phyloP scores from a whole-genome alignment of 1,139 yeast genomes.

The Arxiozyma slooffiae region DNA sequence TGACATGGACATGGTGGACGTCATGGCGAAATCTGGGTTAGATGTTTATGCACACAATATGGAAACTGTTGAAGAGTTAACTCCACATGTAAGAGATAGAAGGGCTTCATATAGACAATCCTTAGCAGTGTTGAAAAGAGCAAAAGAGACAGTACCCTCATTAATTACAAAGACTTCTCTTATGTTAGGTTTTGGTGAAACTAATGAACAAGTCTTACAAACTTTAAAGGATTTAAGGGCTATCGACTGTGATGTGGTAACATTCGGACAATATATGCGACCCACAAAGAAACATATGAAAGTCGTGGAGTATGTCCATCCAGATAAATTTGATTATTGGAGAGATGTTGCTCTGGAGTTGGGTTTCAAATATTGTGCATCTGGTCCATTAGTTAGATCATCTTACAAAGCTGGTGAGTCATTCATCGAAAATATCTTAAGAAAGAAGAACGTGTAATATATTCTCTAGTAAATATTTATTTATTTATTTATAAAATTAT shows the following conservation, averaged over 20 bases:
- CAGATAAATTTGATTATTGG: conserved; percentile 93
- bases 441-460: conserved; percentile 44
- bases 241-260: conserved; percentile 82
- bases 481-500: not conserved
- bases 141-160: conserved; percentile 66
- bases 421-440: conserved; percentile 85
- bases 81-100: conserved; percentile 93
- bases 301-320: conserved; percentile 91
- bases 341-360: conserved; percentile 67
- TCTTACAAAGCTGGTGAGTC: conserved; percentile 98
- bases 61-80: conserved; percentile 90
- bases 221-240: conserved; percentile 68
- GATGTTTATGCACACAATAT: conserved; percentile 96
- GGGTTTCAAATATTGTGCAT: conserved; percentile 94
- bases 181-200: conserved; percentile 96
- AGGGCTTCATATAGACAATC: conserved; percentile 93
- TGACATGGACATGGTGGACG: conserved; percentile 66
- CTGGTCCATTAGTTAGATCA: conserved; percentile 94
- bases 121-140: conserved; percentile 62
- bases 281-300: conserved; percentile 98
- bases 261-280: conserved; percentile 98
- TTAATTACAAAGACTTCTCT: conserved; percentile 86
- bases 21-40: conserved; percentile 75
- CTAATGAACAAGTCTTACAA: conserved; percentile 75
- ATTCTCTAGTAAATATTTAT: not conserved